Evolutionary conservation across 2,329 filamentous ascomycete genomes (phyloP).

Genomic region (Diaporthe ilicicola): DNA sequence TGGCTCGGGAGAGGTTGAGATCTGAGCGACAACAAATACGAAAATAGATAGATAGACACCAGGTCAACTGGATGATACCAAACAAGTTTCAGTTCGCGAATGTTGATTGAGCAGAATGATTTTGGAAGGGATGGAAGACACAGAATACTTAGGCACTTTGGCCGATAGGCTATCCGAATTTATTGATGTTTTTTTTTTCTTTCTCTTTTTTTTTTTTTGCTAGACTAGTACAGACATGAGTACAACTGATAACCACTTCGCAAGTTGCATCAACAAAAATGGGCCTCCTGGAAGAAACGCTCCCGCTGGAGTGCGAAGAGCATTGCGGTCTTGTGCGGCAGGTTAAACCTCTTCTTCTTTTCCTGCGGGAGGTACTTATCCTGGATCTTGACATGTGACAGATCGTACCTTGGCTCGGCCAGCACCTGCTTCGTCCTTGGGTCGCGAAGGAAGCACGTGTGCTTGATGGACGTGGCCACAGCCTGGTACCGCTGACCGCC

Average conservation of each 20-base stretch:
- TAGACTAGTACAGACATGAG: too few relatives aligned
- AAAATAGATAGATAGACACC: too few relatives aligned
- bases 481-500: conserved; percentile 41
- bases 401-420: conserved; percentile 38
- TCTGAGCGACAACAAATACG: too few relatives aligned
- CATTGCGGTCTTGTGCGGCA: conserved; percentile 42
- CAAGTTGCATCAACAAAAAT: conserved; percentile 35
- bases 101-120: too few relatives aligned
- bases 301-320: conserved; percentile 40
- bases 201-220: too few relatives aligned
- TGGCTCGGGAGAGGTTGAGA: too few relatives aligned
- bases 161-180: too few relatives aligned
- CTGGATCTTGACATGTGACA: conserved; percentile 38
- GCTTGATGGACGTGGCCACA: conserved; percentile 41
- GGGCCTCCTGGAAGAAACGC: conserved; percentile 41
- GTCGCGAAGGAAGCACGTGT: conserved; percentile 40
- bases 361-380: conserved; percentile 39
- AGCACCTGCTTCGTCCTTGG: conserved; percentile 40
- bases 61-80: too few relatives aligned
- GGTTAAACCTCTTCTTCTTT: conserved; percentile 41
- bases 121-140: too few relatives aligned
- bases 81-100: too few relatives aligned
- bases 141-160: too few relatives aligned
- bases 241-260: neutral
- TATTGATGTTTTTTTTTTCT: too few relatives aligned